Base-by-base conservation (phyloP, 2,329 filamentous ascomycete genomes). In the Trichoderma asperellum region DNA sequence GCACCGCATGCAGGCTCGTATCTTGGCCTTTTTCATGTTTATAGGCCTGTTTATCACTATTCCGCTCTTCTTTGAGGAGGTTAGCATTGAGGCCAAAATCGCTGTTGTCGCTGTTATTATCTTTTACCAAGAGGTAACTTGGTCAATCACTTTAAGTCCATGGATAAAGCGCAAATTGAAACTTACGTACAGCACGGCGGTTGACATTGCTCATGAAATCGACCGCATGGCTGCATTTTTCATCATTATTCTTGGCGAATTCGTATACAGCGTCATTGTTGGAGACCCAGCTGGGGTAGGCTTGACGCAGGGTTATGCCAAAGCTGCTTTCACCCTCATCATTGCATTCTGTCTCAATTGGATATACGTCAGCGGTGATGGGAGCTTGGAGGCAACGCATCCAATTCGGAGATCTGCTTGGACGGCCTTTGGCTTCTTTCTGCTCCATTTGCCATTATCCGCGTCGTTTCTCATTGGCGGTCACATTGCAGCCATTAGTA, bases 221-320 rank as follows among this genome's bases (percentile, higher is more conserved):
- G 83, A 85, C 71, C 81, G 83, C 11, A 83, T 84, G 75, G 82
- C 82, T 0, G 83, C 83, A 16, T 85, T 85, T 71, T 84, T 83
- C 74, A 85, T 85, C 71, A 84, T 85, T 68, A 83, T 83, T n/a
- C 79, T 85, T 0, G 83, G 82, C 63, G 83, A 85, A 70, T 85
- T 84, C 71, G 77, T 85, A 18, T 84, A 84, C 70, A 79, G 80
- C 68, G 82, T 85, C 58, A 78, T 85, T 47, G 83, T 85, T 12
- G 83, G 82, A 4, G 80, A 81, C 34, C 82, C 82, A 55, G 81
- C 83, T 1, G 83, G 81, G 8, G 75, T 81, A 16, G 83, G 83
- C 0, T 75, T 85, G 55, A 84, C 83, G 29, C 61, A 77, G 1
- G 78, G 81, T 4, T 81, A 83, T 61, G 75, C 79, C 11, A 82